Evolutionary conservation across 139 green algal species (phyloP).

Genomic region (Klebsormidium nitens): DNA sequence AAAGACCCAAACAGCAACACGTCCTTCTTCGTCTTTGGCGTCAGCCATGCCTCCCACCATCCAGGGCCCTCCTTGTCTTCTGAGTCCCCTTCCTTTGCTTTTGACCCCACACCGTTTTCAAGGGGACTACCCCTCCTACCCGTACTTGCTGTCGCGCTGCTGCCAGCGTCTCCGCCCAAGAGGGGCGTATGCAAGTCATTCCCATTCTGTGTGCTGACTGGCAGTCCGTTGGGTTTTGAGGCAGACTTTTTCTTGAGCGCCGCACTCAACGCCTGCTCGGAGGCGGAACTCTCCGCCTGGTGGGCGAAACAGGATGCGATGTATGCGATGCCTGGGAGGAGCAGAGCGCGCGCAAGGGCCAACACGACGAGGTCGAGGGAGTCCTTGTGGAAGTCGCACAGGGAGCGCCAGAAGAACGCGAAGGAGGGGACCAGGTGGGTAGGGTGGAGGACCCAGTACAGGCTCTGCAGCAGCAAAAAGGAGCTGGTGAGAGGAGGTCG

Average conservation of each 20-base stretch:
- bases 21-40: conserved; percentile 17
- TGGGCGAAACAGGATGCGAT: not conserved
- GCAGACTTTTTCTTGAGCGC: not conserved
- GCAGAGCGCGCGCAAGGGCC: not conserved
- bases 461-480: no score
- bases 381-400: conserved; percentile 2
- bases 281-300: not conserved
- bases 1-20: conserved; percentile 25
- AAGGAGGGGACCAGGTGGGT: no score
- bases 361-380: conserved; percentile 17
- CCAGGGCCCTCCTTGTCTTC: conserved; percentile 2
- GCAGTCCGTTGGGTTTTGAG: not conserved
- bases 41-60: conserved; percentile 30
- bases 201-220: not conserved
- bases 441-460: no score
- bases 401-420: not conserved
- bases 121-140: not conserved
- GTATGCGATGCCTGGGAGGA: conserved; percentile 1
- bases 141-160: not conserved
- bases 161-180: not conserved
- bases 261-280: not conserved
- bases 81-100: not conserved
- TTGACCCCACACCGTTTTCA: not conserved
- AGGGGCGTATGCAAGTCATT: not conserved
- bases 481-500: no score